Base-by-base conservation (phyloP, 2,329 filamentous ascomycete genomes). In the Grosmannia penicillata region DNA sequence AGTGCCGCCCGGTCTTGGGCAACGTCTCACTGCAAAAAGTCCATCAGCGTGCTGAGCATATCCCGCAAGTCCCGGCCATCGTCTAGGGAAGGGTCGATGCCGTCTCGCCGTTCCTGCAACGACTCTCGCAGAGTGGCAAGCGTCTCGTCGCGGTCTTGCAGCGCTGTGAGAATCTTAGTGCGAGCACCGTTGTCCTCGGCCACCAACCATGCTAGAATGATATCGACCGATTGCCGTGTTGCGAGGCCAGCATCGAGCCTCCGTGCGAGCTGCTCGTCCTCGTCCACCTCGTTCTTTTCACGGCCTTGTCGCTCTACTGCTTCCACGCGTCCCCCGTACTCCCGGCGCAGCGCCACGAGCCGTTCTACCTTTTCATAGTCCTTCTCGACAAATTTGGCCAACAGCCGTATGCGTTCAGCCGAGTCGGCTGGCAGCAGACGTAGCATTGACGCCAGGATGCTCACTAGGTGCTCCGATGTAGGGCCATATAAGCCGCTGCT, bases 341-440 rank as follows among this genome's bases (percentile, higher is more conserved):
- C 79, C 34, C 73, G 62, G 29, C 87, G 72, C 34, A 95, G 57
- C 43, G 70, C 65, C 26, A 93, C 56, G 5, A 96, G 64, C 53
- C 78, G 83, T 6, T 54, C 61, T 27, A 85, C 74, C 64, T 96
- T 96, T 48, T 79, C 84, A 54, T 93, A 94, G 47, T 94, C 78
- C 53, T 85, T 93, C 56, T 98, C 91, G 15, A 94, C 81, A 51
- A 96, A 96, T 53, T 98, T 98, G 34, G 87, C 89, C 4, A 96
- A 68, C 1, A 80, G 72, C 4, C 91, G 75, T 48, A 96, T 93
- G 6, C 91, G 73, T 24, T 78, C 69, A 0, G 83, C 67, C 2
- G 83, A 86, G 24, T 84, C 75, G 14, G 76, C 82, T 0, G 87
- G 86, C 1, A 98, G 59, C 4, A 78, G 68, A 19, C 86, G 78